phyloP scores from a whole-genome alignment of 768 basidiomycete species.

The Leccinum uliginosum region DNA sequence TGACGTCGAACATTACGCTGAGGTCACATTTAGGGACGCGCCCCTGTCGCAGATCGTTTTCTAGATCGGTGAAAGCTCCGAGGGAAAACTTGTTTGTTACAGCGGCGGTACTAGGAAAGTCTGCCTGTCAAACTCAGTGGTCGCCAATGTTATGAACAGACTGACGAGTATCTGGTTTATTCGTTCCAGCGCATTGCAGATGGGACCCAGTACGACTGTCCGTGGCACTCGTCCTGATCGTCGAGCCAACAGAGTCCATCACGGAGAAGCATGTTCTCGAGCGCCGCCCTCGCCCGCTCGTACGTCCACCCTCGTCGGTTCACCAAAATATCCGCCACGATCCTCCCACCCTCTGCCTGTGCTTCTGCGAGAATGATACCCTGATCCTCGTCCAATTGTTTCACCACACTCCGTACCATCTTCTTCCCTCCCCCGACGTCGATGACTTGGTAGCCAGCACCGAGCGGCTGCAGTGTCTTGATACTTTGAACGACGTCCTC shows the following conservation, averaged over 20 bases:
- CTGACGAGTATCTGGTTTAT: slow-evolving; percentile 22
- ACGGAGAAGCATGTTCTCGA: slow-evolving; percentile 86
- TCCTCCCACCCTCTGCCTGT: slow-evolving; percentile 59
- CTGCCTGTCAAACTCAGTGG: not conserved
- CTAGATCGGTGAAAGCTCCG: not conserved
- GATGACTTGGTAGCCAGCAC: slow-evolving; percentile 87
- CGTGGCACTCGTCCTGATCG: slow-evolving; percentile 68
- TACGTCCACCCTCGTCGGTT: slow-evolving; percentile 67
- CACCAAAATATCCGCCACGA: slow-evolving; percentile 63
- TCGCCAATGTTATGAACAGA: not conserved
- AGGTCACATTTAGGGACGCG: not conserved
- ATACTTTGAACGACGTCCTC: slow-evolving; percentile 83
- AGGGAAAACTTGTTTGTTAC: not conserved
- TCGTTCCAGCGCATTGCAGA: slow-evolving; percentile 85
- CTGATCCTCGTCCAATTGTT: slow-evolving; percentile 88
- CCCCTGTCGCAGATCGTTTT: not conserved
- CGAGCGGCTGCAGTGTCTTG: slow-evolving; percentile 81
- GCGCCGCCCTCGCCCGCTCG: slow-evolving; percentile 68
- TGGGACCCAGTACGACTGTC: slow-evolving; percentile 81
- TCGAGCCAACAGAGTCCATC: slow-evolving; percentile 97
- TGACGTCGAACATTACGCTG: slow-evolving; percentile 3
- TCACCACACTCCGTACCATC: slow-evolving; percentile 86
- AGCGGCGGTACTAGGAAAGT: too few relatives aligned
- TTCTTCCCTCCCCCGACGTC: slow-evolving; percentile 63
- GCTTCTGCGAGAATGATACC: slow-evolving; percentile 75